Evolutionary conservation across 768 basidiomycete genomes (phyloP).

Genomic region (Fomitopsis serialis): DNA sequence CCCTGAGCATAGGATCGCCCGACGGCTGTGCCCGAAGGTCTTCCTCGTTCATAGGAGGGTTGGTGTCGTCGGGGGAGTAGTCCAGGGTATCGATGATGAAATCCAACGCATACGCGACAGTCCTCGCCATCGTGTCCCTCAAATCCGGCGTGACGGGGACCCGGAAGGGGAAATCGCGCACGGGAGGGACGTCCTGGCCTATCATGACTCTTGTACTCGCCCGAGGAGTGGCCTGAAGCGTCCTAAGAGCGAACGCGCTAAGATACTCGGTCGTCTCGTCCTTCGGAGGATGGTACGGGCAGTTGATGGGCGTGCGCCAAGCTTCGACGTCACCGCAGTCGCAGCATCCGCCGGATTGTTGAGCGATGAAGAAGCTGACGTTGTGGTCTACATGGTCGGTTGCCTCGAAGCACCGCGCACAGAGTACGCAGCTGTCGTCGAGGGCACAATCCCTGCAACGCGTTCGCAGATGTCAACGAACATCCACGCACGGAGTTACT

Average conservation of each 20-base stretch:
- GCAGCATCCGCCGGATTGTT: slow-evolving; percentile 90
- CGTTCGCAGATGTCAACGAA: not conserved
- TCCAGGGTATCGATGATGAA: slow-evolving; percentile 81
- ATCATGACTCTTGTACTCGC: slow-evolving; percentile 37
- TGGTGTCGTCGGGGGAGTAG: slow-evolving; percentile 73
- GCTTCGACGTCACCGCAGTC: slow-evolving; percentile 93
- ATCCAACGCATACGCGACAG: slow-evolving; percentile 74
- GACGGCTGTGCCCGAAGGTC: slow-evolving; percentile 71
- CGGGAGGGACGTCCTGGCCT: slow-evolving; percentile 50
- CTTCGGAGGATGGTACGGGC: slow-evolving; percentile 68
- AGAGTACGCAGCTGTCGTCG: slow-evolving; percentile 88
- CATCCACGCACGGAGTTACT: not conserved
- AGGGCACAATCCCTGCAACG: slow-evolving; percentile 76
- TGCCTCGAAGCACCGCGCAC: slow-evolving; percentile 83
- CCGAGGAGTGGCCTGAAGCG: slow-evolving; percentile 17
- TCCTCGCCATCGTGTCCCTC: slow-evolving; percentile 67
- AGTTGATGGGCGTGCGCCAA: slow-evolving; percentile 65
- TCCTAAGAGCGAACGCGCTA: slow-evolving; percentile 20
- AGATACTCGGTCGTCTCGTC: slow-evolving; percentile 24
- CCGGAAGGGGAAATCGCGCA: slow-evolving; percentile 55
- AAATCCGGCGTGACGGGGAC: slow-evolving; percentile 57
- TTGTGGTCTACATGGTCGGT: slow-evolving; percentile 87
- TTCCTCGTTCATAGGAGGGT: slow-evolving; percentile 59
- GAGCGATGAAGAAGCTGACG: slow-evolving; percentile 88
- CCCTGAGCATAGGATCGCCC: slow-evolving; percentile 73